Evolutionary conservation across 257 asterid genomes (phyloP).

Genomic region (Buddleja alternifolia): DNA sequence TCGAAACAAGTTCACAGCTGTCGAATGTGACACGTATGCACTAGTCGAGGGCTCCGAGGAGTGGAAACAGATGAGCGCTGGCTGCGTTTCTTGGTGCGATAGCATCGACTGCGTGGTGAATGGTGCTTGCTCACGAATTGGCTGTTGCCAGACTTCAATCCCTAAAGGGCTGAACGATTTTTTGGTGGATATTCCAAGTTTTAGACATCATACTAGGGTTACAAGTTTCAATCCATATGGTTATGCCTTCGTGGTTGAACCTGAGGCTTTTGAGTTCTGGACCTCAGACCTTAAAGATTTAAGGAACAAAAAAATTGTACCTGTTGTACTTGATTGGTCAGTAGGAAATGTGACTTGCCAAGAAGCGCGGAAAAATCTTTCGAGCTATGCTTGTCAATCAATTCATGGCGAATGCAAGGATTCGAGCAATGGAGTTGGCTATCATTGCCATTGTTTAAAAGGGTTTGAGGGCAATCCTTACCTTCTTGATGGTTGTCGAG

Average conservation of each 20-base stretch:
- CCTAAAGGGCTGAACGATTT: slow-evolving; percentile 25
- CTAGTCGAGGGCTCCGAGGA: not conserved
- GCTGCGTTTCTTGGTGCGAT: slow-evolving; percentile 33
- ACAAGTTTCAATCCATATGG: slow-evolving; percentile 33
- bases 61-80: too few relatives aligned
- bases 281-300: slow-evolving; percentile 23
- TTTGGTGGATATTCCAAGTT: slow-evolving; percentile 19
- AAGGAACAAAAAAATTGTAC: slow-evolving; percentile 3
- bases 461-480: slow-evolving; percentile 51
- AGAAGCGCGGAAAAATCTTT: slow-evolving; percentile 1
- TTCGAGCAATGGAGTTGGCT: slow-evolving; percentile 29
- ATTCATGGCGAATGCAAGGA: slow-evolving; percentile 26
- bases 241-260: slow-evolving; percentile 38
- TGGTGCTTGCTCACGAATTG: slow-evolving; percentile 36
- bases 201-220: slow-evolving; percentile 23
- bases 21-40: slow-evolving; percentile 43
- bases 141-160: slow-evolving; percentile 42
- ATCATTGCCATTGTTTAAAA: slow-evolving; percentile 28
- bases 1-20: slow-evolving; percentile 26
- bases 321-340: slow-evolving; percentile 40
- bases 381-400: slow-evolving; percentile 39
- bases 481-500: slow-evolving; percentile 41
- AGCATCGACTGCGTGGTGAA: not conserved
- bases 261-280: slow-evolving; percentile 31
- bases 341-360: slow-evolving; percentile 34